Percentiles rank a stretch among this genome's conserved stretches.
These are phyloP conservation scores for Elaphomyces granulatus DNA, from an alignment of 495 filamentous ascomycete species.

Conservation along the genomic window DNA sequence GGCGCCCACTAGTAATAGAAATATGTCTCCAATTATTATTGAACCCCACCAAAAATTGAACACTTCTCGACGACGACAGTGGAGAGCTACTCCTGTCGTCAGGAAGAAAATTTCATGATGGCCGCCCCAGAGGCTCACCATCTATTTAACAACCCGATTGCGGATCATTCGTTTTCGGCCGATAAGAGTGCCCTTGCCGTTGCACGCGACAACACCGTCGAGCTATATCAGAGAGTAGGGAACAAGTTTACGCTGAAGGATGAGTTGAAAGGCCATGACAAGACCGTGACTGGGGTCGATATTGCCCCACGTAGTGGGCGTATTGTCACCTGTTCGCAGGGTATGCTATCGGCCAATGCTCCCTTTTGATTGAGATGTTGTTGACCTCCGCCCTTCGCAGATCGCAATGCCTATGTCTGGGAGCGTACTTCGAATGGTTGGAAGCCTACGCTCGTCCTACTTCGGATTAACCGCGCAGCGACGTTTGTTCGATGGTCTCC, in stretches of 20 bases:
- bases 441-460: constrained; percentile 92
- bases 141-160: constrained; percentile 90
- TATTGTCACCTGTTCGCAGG: constrained; percentile 96
- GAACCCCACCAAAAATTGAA: too few species aligned
- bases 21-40: too few species aligned
- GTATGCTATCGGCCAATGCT: constrained; percentile 33
- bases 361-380: too few species aligned
- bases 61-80: constrained; percentile 70
- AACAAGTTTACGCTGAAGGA: constrained; percentile 71
- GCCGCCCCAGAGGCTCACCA: constrained; percentile 81
- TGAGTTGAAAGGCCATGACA: constrained; percentile 91
- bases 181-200: constrained; percentile 83
- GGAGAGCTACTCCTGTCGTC: constrained; percentile 98
- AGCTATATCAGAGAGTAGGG: constrained; percentile 67
- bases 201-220: constrained; percentile 77
- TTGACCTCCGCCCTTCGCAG: too few species aligned
- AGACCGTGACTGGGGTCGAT: constrained; percentile 89
- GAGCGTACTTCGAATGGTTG: constrained; percentile 80
- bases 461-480: constrained; percentile 92
- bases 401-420: constrained; percentile 97
- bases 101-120: constrained; percentile 40
- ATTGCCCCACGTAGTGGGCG: constrained; percentile 80
- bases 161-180: constrained; percentile 93
- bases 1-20: too few species aligned
- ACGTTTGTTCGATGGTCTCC: constrained; percentile 97